These are phyloP conservation scores for Miscanthus sacchariflorus DNA, from an alignment of 202 grass and related monocot genomes.

Conservation along the genomic window DNA sequence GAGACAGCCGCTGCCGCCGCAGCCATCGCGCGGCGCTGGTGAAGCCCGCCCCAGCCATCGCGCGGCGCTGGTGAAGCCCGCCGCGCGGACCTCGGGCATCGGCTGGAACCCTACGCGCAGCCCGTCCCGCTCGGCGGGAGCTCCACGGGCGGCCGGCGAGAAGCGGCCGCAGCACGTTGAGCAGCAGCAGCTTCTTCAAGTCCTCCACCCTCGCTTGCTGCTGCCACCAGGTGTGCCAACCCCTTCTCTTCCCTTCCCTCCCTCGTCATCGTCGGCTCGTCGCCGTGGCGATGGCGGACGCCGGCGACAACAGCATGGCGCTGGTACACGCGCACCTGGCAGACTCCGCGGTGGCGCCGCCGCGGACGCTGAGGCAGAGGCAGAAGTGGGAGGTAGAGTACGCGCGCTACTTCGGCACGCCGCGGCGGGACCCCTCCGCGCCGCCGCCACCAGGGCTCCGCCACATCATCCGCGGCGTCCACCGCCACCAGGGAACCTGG, in stretches of 20 bases:
- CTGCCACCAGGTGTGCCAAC: no score
- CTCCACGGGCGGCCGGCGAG: no score
- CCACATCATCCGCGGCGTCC: slow-evolving; percentile 37
- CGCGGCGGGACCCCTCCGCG: slow-evolving; percentile 27
- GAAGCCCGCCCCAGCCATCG: no score
- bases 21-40: no score
- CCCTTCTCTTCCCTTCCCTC: not conserved
- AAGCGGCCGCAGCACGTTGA: no score
- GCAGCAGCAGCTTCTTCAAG: no score
- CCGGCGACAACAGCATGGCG: slow-evolving; percentile 20
- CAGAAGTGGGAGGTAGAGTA: slow-evolving; percentile 68
- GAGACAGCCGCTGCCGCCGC: no score
- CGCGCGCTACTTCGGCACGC: slow-evolving; percentile 65
- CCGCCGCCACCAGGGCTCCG: slow-evolving; percentile 50
- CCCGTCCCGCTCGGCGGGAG: no score
- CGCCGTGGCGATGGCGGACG: slow-evolving; percentile 42
- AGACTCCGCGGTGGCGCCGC: not conserved
- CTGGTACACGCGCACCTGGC: not conserved
- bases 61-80: no score
- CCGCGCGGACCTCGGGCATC: no score
- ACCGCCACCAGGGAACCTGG: slow-evolving; percentile 59
- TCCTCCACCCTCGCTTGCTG: no score
- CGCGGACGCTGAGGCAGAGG: not conserved
- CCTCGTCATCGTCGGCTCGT: not conserved
- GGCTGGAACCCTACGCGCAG: no score